phyloP scores from a whole-genome alignment of 169 alveolate genomes.

The Plasmodium sp. region DNA sequence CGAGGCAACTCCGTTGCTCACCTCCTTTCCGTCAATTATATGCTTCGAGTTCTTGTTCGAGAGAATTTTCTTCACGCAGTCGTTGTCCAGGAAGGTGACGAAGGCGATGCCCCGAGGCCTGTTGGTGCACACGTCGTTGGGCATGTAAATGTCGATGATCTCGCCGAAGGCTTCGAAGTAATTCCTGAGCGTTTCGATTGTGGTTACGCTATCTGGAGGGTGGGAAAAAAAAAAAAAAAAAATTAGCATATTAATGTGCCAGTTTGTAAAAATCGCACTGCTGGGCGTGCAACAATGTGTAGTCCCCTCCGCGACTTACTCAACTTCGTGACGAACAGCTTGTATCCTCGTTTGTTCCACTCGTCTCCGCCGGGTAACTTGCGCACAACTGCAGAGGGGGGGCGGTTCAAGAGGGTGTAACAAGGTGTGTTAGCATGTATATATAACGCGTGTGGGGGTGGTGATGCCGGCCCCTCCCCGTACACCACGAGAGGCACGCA shows the following conservation, averaged over 20 bases:
- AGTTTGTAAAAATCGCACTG: neutral
- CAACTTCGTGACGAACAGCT: constrained; percentile 51
- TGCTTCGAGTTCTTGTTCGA: constrained; percentile 32
- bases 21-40: constrained; percentile 68
- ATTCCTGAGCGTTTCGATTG: constrained; percentile 42
- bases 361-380: constrained; percentile 62
- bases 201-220: constrained; percentile 51
- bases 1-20: neutral
- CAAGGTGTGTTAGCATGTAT: neutral
- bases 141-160: constrained; percentile 67
- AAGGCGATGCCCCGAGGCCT: constrained; percentile 61
- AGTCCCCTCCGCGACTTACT: constrained; percentile 2
- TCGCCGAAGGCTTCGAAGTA: constrained; percentile 50
- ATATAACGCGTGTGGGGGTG: neutral
- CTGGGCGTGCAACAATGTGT: neutral
- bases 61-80: constrained; percentile 48
- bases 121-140: constrained; percentile 60
- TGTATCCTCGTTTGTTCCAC: constrained; percentile 64
- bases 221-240: neutral
- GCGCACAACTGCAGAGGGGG: constrained; percentile 3
- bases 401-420: neutral
- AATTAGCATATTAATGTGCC: neutral
- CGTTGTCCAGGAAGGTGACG: constrained; percentile 52
- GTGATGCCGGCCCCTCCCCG: neutral
- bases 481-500: neutral